Conservation (phyloP, 1,284 basidiomycete genomes). For the Chondrostereum purpureum region DNA sequence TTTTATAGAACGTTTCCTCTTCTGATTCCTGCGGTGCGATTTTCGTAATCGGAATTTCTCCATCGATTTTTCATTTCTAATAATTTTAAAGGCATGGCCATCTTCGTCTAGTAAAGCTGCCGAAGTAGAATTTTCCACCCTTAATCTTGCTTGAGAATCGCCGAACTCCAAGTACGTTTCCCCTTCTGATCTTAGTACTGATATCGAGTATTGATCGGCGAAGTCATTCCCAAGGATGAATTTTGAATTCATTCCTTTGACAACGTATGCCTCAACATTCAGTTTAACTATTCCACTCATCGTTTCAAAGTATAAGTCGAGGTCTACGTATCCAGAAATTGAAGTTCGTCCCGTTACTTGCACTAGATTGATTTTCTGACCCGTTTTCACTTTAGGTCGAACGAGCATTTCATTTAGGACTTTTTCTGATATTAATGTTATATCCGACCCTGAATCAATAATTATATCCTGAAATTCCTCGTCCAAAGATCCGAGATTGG, state of each 20-base stretch:
- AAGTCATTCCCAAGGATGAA: slow-evolving; percentile 26
- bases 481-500: slow-evolving; percentile 10
- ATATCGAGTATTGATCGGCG: slow-evolving; percentile 22
- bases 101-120: slow-evolving; percentile 3
- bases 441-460: slow-evolving; percentile 18
- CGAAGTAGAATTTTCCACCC: slow-evolving; percentile 7
- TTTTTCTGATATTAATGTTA: too few species aligned
- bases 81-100: slow-evolving; percentile 9
- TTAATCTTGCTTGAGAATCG: slow-evolving; percentile 10
- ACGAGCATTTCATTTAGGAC: slow-evolving; percentile 7
- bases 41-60: slow-evolving; percentile 5
- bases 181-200: slow-evolving; percentile 16
- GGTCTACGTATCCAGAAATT: slow-evolving; percentile 19
- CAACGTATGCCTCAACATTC: slow-evolving; percentile 22
- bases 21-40: slow-evolving; percentile 1
- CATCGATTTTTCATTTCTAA: neutral
- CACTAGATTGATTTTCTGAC: slow-evolving; percentile 17
- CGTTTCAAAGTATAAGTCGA: slow-evolving; percentile 19
- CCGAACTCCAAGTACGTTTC: slow-evolving; percentile 17
- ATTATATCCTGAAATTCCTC: slow-evolving; percentile 11
- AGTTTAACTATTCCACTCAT: slow-evolving; percentile 18
- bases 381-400: slow-evolving; percentile 12
- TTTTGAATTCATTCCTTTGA: slow-evolving; percentile 16
- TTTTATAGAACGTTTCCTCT: neutral
- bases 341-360: slow-evolving; percentile 20